phyloP scores from a whole-genome alignment of 2,329 filamentous ascomycete genomes.

The Pseudocercospora macadamiae region DNA sequence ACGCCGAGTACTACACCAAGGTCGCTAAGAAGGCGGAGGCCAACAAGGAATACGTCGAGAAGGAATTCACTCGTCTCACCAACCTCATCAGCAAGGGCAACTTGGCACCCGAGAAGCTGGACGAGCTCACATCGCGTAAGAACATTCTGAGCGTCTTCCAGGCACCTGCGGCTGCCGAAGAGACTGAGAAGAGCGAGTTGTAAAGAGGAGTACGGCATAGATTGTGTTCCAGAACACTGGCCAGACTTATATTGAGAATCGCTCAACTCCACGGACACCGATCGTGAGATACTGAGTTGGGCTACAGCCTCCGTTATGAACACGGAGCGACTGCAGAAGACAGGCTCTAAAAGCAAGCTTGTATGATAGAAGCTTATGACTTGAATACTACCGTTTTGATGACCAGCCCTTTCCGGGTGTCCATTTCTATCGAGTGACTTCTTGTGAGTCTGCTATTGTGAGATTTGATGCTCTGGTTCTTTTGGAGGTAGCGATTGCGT shows the following conservation, averaged over 20 bases:
- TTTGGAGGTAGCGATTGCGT: too few relatives aligned
- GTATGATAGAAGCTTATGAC: conserved; percentile 4
- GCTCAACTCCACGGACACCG: too few relatives aligned
- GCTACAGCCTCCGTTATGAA: too few relatives aligned
- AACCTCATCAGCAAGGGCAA: conserved; percentile 84
- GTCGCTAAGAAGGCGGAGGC: conserved; percentile 82
- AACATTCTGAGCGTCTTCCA: conserved; percentile 85
- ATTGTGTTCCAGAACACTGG: not conserved
- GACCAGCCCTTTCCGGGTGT: not conserved
- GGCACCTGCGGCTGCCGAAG: conserved; percentile 41
- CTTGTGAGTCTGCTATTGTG: not conserved
- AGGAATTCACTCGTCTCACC: conserved; percentile 81
- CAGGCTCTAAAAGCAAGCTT: not conserved
- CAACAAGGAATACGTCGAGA: conserved; percentile 77
- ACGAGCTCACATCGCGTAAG: conserved; percentile 82
- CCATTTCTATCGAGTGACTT: not conserved
- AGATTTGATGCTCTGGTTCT: too few relatives aligned
- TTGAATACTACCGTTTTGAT: not conserved
- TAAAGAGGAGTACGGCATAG: not conserved
- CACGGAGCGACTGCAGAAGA: not conserved
- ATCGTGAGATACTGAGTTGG: too few relatives aligned
- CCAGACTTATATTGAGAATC: too few relatives aligned
- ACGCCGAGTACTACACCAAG: conserved; percentile 86
- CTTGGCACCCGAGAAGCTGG: conserved; percentile 80
- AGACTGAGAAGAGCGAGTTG: conserved; percentile 31